These are phyloP conservation scores for Vigna angularis DNA, from an alignment of 306 rosid species.

Conservation along the genomic window DNA sequence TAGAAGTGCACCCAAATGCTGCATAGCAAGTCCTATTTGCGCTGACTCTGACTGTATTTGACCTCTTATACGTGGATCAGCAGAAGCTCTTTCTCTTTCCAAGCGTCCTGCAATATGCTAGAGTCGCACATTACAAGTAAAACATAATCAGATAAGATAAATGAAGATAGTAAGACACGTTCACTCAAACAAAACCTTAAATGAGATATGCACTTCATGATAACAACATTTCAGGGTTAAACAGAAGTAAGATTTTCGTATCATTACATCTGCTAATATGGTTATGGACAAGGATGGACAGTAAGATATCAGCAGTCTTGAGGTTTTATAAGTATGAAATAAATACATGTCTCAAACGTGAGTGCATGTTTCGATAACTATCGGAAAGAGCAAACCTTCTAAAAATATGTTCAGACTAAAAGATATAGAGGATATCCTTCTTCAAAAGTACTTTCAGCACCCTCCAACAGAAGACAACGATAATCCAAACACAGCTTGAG, in stretches of 20 bases:
- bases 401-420: background rate
- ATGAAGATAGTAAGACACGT: slow-evolving; percentile 30
- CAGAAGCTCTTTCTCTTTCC: slow-evolving; percentile 77
- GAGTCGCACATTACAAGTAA: slow-evolving; percentile 59
- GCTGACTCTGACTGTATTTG: slow-evolving; percentile 83
- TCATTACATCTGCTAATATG: slow-evolving; percentile 11
- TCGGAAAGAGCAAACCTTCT: background rate
- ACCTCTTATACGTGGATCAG: slow-evolving; percentile 64
- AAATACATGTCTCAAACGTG: slow-evolving; percentile 32
- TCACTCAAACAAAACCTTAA: slow-evolving; percentile 22
- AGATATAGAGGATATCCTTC: background rate
- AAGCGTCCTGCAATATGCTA: slow-evolving; percentile 93
- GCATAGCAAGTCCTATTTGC: slow-evolving; percentile 83
- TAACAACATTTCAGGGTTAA: slow-evolving; percentile 21
- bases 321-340: slow-evolving; percentile 5
- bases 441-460: background rate
- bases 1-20: slow-evolving; percentile 89
- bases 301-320: background rate
- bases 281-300: background rate
- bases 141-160: slow-evolving; percentile 44
- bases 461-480: background rate
- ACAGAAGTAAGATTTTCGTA: slow-evolving; percentile 14
- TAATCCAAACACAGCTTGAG: background rate
- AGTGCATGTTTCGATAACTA: background rate
- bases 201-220: slow-evolving; percentile 18